A percentile compares a stretch with the other conserved stretches of the same genome.
Conservation (phyloP, 2,329 filamentous ascomycete species). For the Pyrenophora teres region DNA sequence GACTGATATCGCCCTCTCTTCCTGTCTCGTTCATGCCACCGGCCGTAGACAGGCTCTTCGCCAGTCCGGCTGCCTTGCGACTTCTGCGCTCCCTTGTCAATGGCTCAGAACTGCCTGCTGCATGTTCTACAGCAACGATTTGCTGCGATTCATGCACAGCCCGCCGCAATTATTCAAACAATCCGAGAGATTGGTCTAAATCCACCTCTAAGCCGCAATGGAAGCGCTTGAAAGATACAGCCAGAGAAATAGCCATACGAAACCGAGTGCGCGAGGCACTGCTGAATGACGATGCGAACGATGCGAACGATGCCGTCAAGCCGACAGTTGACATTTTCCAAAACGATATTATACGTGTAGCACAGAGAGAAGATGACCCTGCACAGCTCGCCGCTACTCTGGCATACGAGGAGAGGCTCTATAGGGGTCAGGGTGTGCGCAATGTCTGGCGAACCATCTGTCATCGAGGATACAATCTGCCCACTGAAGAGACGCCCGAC, state of each 20-base stretch:
- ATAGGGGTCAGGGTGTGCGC: constrained; percentile 50
- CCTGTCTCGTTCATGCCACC: constrained; percentile 49
- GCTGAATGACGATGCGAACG: constrained; percentile 11
- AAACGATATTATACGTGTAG: background rate
- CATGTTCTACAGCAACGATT: constrained; percentile 19
- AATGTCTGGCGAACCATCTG: constrained; percentile 52
- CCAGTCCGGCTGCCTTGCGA: constrained; percentile 50
- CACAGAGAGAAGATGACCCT: constrained; percentile 1
- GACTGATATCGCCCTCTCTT: constrained; percentile 20
- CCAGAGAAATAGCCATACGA: constrained; percentile 5
- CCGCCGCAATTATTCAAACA: constrained; percentile 21
- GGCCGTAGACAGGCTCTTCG: constrained; percentile 53
- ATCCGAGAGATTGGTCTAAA: background rate
- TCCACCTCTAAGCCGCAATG: constrained; percentile 12
- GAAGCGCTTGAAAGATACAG: constrained; percentile 20
- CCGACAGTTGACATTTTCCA: constrained; percentile 1
- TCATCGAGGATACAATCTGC: constrained; percentile 46
- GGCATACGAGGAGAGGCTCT: constrained; percentile 47
- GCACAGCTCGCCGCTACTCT: constrained; percentile 49
- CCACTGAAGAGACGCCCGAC: constrained; percentile 42
- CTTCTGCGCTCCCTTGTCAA: constrained; percentile 44
- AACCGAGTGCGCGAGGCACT: constrained; percentile 17
- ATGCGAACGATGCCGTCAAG: constrained; percentile 1
- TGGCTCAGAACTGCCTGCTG: constrained; percentile 25
- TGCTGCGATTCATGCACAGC: constrained; percentile 22